Base-by-base conservation (phyloP, 805 yeast genomes). In the Saturnispora quitensis region DNA sequence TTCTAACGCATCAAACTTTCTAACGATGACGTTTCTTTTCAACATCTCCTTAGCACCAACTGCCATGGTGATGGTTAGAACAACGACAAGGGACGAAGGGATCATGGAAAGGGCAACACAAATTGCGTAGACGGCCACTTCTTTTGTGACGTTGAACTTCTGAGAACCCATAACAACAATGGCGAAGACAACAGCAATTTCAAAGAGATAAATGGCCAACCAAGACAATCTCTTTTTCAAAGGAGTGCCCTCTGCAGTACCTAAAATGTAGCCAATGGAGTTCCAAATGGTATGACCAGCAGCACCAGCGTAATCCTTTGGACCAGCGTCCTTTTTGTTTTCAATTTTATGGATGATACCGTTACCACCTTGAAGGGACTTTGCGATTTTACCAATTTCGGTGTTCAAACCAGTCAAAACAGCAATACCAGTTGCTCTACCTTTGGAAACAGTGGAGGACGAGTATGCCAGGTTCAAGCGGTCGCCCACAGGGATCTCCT, bases 121-220 rank as follows among this genome's bases (percentile, higher is more conserved):
- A 61, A 89, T 83, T 25, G 96, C 96, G 63, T 88, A 88, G 47
- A 88, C 81, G 13, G 95, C 95, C 36, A 88, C 93, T 58, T 87
- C 89, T 52, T 74, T 78, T 57, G 79, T 81, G n/a, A 88, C 95
- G 12, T 70, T 61, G 66, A 87, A 81, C 54, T 76, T 76, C 67
- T 88, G 95, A 9, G 93, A 80, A 2, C 82, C 95, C 95, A 88
- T 84, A 3, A 86, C 95, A 18, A 89, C 80, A 52, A 89, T 81
- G 1, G 96, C 96, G 62, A 87, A 83, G 1, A 89, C 58, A n/a
- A 88, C 93, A 5, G 96, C 96, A 45, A 88, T 70, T 59, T 74
- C 73, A 58, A 88, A 87, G 45, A 89, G 72, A 43, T 77, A 64
- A 48, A 87, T 77, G 3, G 96, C 95, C 50, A 89, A 72, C 74